A percentile compares a stretch with the other conserved stretches of the same genome.
Conservation (phyloP, 2,329 filamentous ascomycete species). For the Metarhizium brunneum region DNA sequence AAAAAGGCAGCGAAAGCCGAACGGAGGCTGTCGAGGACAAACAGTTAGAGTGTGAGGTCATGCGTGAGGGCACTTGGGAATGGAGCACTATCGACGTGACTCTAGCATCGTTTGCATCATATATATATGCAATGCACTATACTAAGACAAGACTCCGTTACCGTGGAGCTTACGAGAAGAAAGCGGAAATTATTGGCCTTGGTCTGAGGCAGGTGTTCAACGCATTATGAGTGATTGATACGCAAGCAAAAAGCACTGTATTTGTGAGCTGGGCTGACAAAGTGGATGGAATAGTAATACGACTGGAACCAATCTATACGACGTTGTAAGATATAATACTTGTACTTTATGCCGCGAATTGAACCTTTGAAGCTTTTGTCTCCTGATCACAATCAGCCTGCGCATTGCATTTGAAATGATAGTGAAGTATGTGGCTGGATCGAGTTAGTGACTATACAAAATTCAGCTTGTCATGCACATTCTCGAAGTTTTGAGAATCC, state of each 20-base stretch:
- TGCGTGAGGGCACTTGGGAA: not conserved
- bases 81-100: not conserved
- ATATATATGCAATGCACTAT: not conserved
- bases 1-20: constrained; percentile 49
- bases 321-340: not conserved
- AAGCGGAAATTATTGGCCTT: not conserved
- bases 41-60: constrained; percentile 10
- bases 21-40: constrained; percentile 31
- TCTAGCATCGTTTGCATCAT: not conserved
- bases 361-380: too few species aligned
- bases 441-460: not conserved
- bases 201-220: too few species aligned
- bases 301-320: not conserved
- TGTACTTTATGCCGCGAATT: not conserved
- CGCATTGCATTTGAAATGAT: not conserved
- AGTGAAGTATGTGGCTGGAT: not conserved
- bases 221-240: not conserved
- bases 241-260: not conserved
- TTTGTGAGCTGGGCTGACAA: not conserved
- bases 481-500: not conserved
- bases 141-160: not conserved
- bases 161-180: not conserved
- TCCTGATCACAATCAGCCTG: not conserved
- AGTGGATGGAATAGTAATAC: not conserved
- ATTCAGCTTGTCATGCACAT: not conserved